Conservation (phyloP, 768 basidiomycete species). For the Calocybe gangraenosa region DNA sequence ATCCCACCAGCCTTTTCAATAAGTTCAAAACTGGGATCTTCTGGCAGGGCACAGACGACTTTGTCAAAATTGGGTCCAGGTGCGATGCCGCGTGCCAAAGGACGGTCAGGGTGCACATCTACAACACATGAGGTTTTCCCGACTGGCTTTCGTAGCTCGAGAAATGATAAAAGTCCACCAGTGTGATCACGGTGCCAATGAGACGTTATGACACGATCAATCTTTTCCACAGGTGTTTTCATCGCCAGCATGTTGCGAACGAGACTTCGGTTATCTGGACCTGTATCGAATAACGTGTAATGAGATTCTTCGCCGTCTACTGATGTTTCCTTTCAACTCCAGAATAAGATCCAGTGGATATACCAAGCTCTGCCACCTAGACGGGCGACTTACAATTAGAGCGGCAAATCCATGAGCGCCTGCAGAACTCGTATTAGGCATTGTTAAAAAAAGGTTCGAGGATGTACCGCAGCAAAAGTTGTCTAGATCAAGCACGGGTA, state of each 20-base stretch:
- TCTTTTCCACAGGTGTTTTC: conserved; percentile 44
- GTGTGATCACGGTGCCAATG: conserved; percentile 81
- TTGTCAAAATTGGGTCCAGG: conserved; percentile 55
- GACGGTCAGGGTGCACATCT: conserved; percentile 77
- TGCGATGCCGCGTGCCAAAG: conserved; percentile 70
- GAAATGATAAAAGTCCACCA: conserved; percentile 67
- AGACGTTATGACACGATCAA: conserved; percentile 67
- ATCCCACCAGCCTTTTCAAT: conserved; percentile 52
- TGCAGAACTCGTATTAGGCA: conserved; percentile 17
- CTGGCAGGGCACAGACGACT: conserved; percentile 55
- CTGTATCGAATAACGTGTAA: conserved; percentile 77
- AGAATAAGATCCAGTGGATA: not conserved
- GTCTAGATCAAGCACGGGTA: conserved; percentile 69
- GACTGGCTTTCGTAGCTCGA: conserved; percentile 35
- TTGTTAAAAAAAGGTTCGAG: not conserved
- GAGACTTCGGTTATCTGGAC: conserved; percentile 73
- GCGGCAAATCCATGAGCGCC: conserved; percentile 86
- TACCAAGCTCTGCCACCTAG: too few species aligned
- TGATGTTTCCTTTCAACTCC: conserved; percentile 48
- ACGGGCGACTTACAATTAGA: conserved; percentile 51
- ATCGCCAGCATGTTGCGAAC: conserved; percentile 67
- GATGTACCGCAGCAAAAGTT: conserved; percentile 53
- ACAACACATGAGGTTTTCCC: conserved; percentile 38
- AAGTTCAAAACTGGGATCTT: conserved; percentile 69
- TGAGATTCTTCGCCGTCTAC: conserved; percentile 38